Evolutionary conservation across 306 rosid species (phyloP), one percentile per base, ranked within the genome.

Genomic region (Canavalia gladiata): DNA sequence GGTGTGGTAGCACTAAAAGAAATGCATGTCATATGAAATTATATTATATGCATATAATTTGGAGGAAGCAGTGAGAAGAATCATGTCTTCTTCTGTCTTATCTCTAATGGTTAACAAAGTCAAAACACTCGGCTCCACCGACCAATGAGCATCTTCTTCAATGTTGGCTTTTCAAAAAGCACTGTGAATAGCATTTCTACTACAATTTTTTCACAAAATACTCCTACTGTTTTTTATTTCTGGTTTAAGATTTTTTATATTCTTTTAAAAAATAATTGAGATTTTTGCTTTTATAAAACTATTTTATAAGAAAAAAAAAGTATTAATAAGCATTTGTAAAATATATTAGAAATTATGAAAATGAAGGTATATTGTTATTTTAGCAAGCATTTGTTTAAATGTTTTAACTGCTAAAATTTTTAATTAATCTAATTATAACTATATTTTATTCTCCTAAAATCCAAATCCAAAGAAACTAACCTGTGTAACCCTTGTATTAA

Each of bases 71-170:
- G 29, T 37, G 62, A 50, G 9, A 49, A 57, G 68, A 59, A 46
- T 54, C 66, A 60, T 54, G 75, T 35, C 68, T 6, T 51, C 5
- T 65, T 60, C 57, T 54, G 58, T n/a, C 82, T 80, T 81, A 42
- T 71, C 13, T 31, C 10, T 34, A 80, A 59, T 41, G 30, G 57
- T 54, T 60, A 39, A 25, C 10, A 84, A 72, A 51, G 79, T 80
- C 82, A 75, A 62, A 56, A 28, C 42, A 35, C 33, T 51, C 3
- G 82, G 84, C 45, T 67, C 82, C 87, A 75, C 82, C 69, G 3
- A 62, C 34, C 59, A 68, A 39, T 70, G 2, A 51, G 28, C 75
- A 68, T 33, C 51, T 42, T 79, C 81, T 47, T 67, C 77, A 57
- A 37, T 84, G 30, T 73, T 72, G 30, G 25, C 80, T 65, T 78